Evolutionary conservation across 2,329 filamentous ascomycete species (phyloP), one percentile per base, ranked within the genome.

Genomic region (Alternaria sp.): DNA sequence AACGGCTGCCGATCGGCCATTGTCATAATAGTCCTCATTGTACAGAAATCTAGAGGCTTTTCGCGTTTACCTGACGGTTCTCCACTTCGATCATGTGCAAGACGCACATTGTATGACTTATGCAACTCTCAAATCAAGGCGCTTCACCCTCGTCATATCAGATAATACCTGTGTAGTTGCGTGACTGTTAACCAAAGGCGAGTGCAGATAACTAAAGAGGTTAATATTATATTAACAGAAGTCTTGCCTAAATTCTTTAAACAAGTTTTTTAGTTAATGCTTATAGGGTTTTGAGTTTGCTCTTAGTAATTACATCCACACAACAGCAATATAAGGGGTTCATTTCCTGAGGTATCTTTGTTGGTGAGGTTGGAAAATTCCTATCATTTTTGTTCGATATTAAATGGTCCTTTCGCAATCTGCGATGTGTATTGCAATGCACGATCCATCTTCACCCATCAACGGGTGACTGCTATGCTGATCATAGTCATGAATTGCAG

Each of bases 21-120:
- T 77, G 75, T 77, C 72, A 76, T 73, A 78, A 73, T 79, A 77
- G 76, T 76, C 72, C 67, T 75, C 73, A 69, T 59, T 79, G 76
- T 78, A 79, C 75, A 78, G 74, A 76, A 77, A 77, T 73, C 65
- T 72, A 77, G 71, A 77, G 74, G 70, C 73, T 73, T 75, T 75
- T 72, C 63, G 66, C 68, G 61, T 73, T 67, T 66, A 55, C 61
- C 63, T 52, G 57, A 53, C 54, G 50, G 50, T 52, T 69, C 62
- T 56, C 64, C 62, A 57, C 61, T 70, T 66, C 63, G 59, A 62
- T 67, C 60, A 55, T 67, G 65, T 67, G 53, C 65, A 47, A 61
- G 60, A 57, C 30, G 59, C 63, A 66, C 66, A 54, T 36, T 71
- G 69, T 73, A 75, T 60, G 53, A 47, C 58, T 64, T 68, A 67